Percentiles rank a stretch among this genome's conserved stretches.
These are phyloP conservation scores for Sinapis alba DNA, from an alignment of 441 rosid species.

Conservation along the genomic window DNA sequence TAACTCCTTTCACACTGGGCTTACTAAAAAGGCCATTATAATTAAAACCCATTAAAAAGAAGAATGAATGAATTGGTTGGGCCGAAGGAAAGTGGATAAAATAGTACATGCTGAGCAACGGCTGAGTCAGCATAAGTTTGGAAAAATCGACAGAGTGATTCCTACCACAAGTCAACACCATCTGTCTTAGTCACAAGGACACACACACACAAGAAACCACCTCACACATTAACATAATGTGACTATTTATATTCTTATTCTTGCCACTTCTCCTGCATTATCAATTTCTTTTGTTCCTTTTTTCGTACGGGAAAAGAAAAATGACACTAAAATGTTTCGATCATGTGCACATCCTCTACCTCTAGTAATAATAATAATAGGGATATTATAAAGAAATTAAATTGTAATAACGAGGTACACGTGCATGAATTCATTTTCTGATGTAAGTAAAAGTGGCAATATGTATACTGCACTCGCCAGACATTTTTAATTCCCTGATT, in stretches of 20 bases:
- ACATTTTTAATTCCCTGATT: conserved; percentile 8
- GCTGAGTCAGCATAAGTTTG: conserved; percentile 31
- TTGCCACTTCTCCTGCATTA: conserved; percentile 28
- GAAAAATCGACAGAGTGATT: conserved; percentile 28
- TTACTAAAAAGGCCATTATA: conserved; percentile 19
- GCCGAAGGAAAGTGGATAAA: not conserved
- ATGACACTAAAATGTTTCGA: conserved; percentile 21
- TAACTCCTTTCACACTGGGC: conserved; percentile 17
- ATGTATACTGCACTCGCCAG: not conserved
- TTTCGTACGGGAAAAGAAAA: not conserved
- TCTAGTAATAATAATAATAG: not conserved
- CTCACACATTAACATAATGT: conserved; percentile 11
- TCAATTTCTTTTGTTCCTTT: conserved; percentile 9
- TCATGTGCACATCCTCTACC: conserved; percentile 35
- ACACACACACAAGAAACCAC: too few relatives aligned
- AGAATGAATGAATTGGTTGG: too few relatives aligned
- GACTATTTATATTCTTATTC: not conserved
- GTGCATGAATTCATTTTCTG: conserved; percentile 25
- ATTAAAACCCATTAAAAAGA: not conserved
- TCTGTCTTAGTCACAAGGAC: conserved; percentile 21
- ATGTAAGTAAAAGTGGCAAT: not conserved
- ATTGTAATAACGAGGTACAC: conserved; percentile 19
- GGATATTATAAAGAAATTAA: not conserved
- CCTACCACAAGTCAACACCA: conserved; percentile 37
- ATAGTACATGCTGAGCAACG: too few relatives aligned